A percentile compares a stretch with the other conserved stretches of the same genome.
These are phyloP conservation scores for Macadamia tetraphylla DNA, from an alignment of 164 flowering plant species.

Conservation along the genomic window DNA sequence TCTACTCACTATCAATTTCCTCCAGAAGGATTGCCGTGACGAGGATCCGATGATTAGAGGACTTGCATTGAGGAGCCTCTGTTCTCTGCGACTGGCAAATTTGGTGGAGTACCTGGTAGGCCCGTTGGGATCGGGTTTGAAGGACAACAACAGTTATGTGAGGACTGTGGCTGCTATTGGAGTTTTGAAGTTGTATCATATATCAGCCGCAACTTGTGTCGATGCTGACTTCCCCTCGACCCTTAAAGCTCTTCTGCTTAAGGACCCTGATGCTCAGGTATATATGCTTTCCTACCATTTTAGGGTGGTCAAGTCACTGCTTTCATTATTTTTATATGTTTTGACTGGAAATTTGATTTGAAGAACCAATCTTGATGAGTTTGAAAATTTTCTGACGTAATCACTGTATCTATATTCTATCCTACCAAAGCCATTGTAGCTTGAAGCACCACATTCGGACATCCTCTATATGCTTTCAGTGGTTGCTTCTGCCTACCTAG, in stretches of 20 bases:
- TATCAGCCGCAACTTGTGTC: conserved; percentile 72
- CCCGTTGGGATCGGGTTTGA: conserved; percentile 84
- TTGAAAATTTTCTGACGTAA: too few relatives aligned
- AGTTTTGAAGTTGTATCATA: conserved; percentile 85
- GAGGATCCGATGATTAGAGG: conserved; percentile 99
- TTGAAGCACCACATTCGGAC: too few relatives aligned
- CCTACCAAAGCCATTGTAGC: too few relatives aligned
- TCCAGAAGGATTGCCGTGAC: conserved; percentile 94
- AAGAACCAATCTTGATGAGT: too few relatives aligned
- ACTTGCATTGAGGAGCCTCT: conserved; percentile 85
- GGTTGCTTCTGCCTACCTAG: too few relatives aligned
- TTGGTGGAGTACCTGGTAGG: conserved; percentile 97
- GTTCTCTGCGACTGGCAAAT: conserved; percentile 75
- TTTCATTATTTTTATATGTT: background rate
- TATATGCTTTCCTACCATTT: background rate
- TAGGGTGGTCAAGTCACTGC: background rate
- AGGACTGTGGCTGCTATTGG: conserved; percentile 85
- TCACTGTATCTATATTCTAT: too few relatives aligned
- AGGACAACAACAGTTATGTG: conserved; percentile 79
- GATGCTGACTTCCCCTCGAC: conserved; percentile 83
- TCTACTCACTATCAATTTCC: conserved; percentile 89
- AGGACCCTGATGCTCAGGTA: conserved; percentile 88
- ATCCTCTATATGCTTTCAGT: too few relatives aligned
- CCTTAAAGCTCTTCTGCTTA: conserved; percentile 78
- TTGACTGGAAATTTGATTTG: background rate